These are phyloP conservation scores for Neofusicoccum laricinum DNA, from an alignment of 2,329 filamentous ascomycete species.

Conservation along the genomic window DNA sequence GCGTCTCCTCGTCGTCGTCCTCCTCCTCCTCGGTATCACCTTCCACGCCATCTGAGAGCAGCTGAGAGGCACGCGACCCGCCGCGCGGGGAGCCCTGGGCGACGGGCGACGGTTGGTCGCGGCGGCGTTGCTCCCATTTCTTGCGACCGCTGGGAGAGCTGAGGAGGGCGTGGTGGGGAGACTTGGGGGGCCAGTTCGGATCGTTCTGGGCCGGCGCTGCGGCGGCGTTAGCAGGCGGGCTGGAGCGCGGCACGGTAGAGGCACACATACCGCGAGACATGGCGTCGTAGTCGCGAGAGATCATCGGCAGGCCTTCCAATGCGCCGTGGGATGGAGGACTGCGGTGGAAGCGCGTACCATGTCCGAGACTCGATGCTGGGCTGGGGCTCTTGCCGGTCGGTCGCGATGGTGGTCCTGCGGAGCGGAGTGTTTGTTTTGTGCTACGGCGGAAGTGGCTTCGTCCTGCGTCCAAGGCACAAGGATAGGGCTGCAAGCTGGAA, in stretches of 20 bases:
- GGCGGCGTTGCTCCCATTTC: constrained; percentile 61
- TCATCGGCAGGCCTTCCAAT: constrained; percentile 33
- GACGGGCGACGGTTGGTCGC: constrained; percentile 55
- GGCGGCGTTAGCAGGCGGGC: not conserved
- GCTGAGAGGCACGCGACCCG: constrained; percentile 10
- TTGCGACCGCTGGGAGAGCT: constrained; percentile 76
- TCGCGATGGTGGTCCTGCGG: not conserved
- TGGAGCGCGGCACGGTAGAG: not conserved
- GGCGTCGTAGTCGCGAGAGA: constrained; percentile 46
- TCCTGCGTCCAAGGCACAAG: constrained; percentile 10
- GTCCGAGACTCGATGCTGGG: not conserved
- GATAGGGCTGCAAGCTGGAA: constrained; percentile 5
- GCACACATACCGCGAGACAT: constrained; percentile 37
- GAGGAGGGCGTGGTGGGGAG: constrained; percentile 60
- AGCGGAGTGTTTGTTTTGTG: constrained; percentile 14
- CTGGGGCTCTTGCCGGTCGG: constrained; percentile 1
- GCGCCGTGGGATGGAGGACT: constrained; percentile 7
- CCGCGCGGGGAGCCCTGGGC: constrained; percentile 23
- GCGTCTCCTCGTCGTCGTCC: constrained; percentile 79
- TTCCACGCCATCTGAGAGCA: constrained; percentile 27
- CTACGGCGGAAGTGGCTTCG: constrained; percentile 14
- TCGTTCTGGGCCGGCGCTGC: constrained; percentile 33
- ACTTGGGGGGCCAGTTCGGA: constrained; percentile 60
- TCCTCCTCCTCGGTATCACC: constrained; percentile 62
- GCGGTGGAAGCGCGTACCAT: not conserved